Conservation (phyloP, 176 grass and related monocot species). For the Avena insularis region DNA sequence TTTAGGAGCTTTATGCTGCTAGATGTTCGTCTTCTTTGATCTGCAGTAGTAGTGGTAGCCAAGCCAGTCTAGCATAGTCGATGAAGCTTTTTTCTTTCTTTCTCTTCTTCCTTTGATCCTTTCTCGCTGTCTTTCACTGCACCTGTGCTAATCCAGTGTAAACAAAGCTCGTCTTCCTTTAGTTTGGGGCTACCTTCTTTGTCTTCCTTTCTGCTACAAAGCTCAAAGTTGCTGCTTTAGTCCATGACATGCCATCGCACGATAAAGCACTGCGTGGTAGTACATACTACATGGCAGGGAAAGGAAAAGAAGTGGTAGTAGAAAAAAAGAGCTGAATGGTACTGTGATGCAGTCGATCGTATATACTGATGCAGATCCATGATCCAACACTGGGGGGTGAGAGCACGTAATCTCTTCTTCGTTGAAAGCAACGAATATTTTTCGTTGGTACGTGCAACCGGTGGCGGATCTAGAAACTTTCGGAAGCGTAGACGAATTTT, state of each 20-base stretch:
- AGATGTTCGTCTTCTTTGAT: not conserved
- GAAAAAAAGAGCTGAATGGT: not conserved
- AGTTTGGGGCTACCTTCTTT: not conserved
- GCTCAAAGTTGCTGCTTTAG: not conserved
- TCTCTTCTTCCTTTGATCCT: not conserved
- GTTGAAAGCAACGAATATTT: too few species aligned
- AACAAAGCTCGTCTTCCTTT: slow-evolving; percentile 49
- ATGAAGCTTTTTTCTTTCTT: slow-evolving; percentile 21
- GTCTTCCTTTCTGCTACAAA: slow-evolving; percentile 16
- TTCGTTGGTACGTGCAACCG: too few species aligned
- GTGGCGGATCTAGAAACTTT: too few species aligned
- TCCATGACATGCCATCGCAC: not conserved
- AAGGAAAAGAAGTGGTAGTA: not conserved
- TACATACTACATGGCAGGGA: not conserved
- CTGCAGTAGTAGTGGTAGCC: not conserved
- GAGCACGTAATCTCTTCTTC: too few species aligned
- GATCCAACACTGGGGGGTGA: too few species aligned
- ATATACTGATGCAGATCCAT: not conserved
- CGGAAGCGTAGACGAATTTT: too few species aligned
- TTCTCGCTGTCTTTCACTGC: slow-evolving; percentile 21
- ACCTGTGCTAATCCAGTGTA: not conserved
- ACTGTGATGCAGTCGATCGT: not conserved
- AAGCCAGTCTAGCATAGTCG: not conserved
- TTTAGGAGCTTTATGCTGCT: slow-evolving; percentile 47
- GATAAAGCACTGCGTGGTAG: not conserved